A percentile compares a stretch with the other conserved stretches of the same genome.
phyloP scores from a whole-genome alignment of 257 asterid genomes.

The Solanum piurae region DNA sequence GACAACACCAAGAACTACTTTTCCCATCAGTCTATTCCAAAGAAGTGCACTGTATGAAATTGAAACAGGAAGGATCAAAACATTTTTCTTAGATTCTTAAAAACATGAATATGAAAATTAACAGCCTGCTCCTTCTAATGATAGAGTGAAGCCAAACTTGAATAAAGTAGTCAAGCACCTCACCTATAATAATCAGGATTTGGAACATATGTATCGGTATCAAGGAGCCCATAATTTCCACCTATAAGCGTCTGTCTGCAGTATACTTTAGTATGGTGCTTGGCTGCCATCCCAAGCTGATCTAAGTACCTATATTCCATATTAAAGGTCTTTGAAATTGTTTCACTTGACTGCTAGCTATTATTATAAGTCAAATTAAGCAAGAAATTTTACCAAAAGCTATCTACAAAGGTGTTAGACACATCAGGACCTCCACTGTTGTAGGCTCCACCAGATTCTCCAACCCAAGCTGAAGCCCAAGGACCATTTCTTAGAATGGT shows the following conservation, averaged over 20 bases:
- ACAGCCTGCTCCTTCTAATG: not conserved
- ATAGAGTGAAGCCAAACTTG: not conserved
- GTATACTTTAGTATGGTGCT: constrained; percentile 56
- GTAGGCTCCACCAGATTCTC: constrained; percentile 92
- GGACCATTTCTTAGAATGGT: constrained; percentile 53
- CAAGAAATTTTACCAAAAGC: constrained; percentile 55
- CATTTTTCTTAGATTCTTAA: not conserved
- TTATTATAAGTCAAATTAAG: not conserved
- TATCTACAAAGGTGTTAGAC: constrained; percentile 67
- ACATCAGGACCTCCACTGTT: constrained; percentile 63
- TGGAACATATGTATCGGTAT: constrained; percentile 53
- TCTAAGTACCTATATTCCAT: constrained; percentile 66
- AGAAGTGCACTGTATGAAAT: constrained; percentile 56
- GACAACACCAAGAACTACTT: constrained; percentile 50
- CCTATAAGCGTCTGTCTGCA: constrained; percentile 93
- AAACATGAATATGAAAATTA: not conserved
- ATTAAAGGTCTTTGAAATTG: not conserved
- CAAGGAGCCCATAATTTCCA: constrained; percentile 80
- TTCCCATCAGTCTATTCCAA: constrained; percentile 95
- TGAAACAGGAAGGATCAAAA: not conserved
- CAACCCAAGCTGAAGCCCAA: constrained; percentile 92
- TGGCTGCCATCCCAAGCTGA: constrained; percentile 98
- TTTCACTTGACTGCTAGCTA: not conserved
- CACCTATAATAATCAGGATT: constrained; percentile 96
- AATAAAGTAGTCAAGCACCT: not conserved